phyloP scores from a whole-genome alignment of 495 filamentous ascomycete genomes.

The Bryoglossum gracile region DNA sequence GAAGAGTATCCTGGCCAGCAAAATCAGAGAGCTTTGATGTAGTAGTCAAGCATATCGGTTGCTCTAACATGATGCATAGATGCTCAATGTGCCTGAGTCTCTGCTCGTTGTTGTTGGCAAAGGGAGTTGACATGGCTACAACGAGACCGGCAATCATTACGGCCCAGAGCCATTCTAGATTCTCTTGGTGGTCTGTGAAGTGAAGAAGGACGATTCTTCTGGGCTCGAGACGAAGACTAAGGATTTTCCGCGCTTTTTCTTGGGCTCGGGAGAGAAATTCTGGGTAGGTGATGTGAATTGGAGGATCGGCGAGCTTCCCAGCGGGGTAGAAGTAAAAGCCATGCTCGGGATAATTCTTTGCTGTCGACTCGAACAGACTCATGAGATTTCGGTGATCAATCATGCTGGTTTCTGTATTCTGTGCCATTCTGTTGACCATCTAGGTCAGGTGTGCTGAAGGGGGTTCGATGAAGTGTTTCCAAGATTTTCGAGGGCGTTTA shows the following conservation, averaged over 20 bases:
- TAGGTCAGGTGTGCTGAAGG: no score
- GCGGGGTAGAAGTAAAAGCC: neutral
- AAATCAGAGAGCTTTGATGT: neutral
- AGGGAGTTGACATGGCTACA: slow-evolving; percentile 34
- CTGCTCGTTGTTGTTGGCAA: slow-evolving; percentile 28
- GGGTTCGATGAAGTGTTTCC: no score
- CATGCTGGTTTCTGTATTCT: no score
- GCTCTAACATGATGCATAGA: neutral
- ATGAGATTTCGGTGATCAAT: neutral
- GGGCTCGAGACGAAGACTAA: neutral
- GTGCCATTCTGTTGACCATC: no score
- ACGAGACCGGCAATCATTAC: slow-evolving; percentile 30
- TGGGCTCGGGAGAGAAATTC: neutral
- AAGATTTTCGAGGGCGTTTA: no score
- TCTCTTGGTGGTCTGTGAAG: slow-evolving; percentile 33
- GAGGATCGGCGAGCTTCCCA: neutral
- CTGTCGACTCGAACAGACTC: neutral
- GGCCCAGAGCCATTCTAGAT: slow-evolving; percentile 39
- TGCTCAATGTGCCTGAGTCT: slow-evolving; percentile 31
- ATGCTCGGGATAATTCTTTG: neutral
- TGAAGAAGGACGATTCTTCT: slow-evolving; percentile 29
- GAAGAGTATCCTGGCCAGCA: neutral
- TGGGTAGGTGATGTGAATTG: neutral
- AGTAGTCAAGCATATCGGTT: slow-evolving; percentile 4
- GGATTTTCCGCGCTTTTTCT: neutral